Base-by-base conservation (phyloP, 805 yeast species). In the Kuraishia capsulata region DNA sequence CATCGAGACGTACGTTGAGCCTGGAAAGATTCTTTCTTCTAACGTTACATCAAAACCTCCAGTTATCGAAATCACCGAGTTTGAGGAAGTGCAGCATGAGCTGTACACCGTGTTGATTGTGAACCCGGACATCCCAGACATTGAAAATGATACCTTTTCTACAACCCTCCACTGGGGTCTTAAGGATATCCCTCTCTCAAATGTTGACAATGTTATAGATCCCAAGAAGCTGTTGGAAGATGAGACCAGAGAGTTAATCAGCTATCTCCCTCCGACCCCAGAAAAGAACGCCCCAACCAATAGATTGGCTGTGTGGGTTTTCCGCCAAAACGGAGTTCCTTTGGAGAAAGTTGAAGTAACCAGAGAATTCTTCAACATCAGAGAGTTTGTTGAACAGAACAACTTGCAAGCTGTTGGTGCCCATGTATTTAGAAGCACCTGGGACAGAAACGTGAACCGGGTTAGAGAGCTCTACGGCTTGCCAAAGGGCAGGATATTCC, bases 81-180 rank as follows among this genome's bases (percentile, higher is more conserved):
- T 76, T 51, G 86, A 61, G 33, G 62, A 65, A 20, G 61, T 66
- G 4, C 55, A 67, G 9, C n/a, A n/a, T n/a, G 76, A 76, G 42
- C 62, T 75, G 39, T 92, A 87, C 62, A 76, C 97, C 0, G 69
- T 89, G 6, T 56, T 90, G 33, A 61, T 92, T 36, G 92, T 92
- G 20, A 89, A 90, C 56, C 96, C 97, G 14, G 98, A 92, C 59
- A 76, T 78, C 33, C 96, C 97, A 13, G 88, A 88, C 52, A 50
- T 85, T 39, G 69, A 59, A 33, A 67, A 61, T 30, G 89, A 90
- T 62, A 59, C 83, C 2, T 90, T 60, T 64, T 68, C 67, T 39
- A 84, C 95, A 2, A 72, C 77, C 3, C 65, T 92, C 44, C 81
- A 79, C 48, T 89, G 84, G 73, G 96, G 86, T 2, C 67, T 89